Base-by-base conservation (phyloP, 2,329 filamentous ascomycete species). In the Lachnellula arida region DNA sequence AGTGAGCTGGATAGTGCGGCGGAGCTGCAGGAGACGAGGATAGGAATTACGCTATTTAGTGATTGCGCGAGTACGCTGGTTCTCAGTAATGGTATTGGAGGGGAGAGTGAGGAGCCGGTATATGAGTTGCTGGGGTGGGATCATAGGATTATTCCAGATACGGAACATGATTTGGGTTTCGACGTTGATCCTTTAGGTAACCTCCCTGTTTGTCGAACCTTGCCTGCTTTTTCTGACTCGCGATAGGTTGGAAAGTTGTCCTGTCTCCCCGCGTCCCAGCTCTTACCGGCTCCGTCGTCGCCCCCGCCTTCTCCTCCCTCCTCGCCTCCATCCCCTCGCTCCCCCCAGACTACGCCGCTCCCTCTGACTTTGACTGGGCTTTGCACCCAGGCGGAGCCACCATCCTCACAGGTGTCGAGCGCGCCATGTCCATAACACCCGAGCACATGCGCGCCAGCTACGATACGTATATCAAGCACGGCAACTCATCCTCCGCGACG, bases 391-490 rank as follows among this genome's bases (percentile, higher is more conserved):
- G 86, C 4, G 86, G 86, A 17, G 76, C 82, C 0, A 83, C 84
- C 1, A 87, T 89, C 43, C 73, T 89, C 2, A 77, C 82, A 0
- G 84, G 84, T 0, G 82, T 86, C 0, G 81, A 88, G 67, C 73
- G 73, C 43, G 75, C 74, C 1, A 76, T 89, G 74, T 68, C 72
- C 5, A 78, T 89, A 47, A 76, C 75, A 0, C 72, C 83, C 0
- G 81, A 86, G 63, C 85, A 88, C 61, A 82, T 89, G 74, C 77
- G 84, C 48, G 85, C 85, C n/a, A 86, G 82, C 56, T 87, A 86
- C 65, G 81, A 87, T 59, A 81, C 83, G 17, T 89, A 89, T 63
- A 82, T 83, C 49, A 80, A 81, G 51, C 82, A 83, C 63, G 86
- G 87, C 1, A 90, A 89, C 70, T 84, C 81, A 39, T 86, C 82